phyloP scores from a whole-genome alignment of 106 monocot species.

The Acanthochlamys bracteata region DNA sequence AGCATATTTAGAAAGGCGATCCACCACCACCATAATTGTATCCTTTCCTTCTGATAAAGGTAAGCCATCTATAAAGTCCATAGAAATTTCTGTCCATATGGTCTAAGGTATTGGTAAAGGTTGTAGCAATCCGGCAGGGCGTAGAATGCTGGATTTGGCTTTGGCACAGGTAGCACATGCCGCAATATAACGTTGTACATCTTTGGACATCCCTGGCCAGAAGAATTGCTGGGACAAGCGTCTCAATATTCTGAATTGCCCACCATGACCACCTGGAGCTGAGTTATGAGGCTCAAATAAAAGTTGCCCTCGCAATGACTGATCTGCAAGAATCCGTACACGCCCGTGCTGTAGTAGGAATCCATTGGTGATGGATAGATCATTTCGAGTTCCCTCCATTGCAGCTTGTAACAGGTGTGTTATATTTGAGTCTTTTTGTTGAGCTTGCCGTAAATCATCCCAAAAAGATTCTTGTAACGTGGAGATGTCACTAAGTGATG shows the following conservation, averaged over 20 bases:
- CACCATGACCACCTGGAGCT: not conserved
- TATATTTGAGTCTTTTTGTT: too few species aligned
- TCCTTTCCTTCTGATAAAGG: not conserved
- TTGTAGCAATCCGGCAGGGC: not conserved
- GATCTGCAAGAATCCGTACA: not conserved
- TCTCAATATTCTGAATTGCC: not conserved
- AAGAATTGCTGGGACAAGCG: not conserved
- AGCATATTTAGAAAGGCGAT: not conserved
- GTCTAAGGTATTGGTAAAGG: not conserved
- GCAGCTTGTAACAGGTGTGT: too few species aligned
- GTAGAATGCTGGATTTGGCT: not conserved
- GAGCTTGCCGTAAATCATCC: not conserved
- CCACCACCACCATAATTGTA: not conserved
- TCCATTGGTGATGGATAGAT: not conserved
- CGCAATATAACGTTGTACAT: not conserved
- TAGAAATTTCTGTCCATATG: conserved; percentile 2
- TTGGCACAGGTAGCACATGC: not conserved
- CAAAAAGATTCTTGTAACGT: not conserved
- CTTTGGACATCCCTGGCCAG: not conserved
- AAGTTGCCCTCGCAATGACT: not conserved
- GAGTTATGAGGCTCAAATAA: not conserved
- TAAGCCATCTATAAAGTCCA: conserved; percentile 3
- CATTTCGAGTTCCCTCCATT: too few species aligned
- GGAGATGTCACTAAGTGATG: too few species aligned
- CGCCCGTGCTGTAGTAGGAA: not conserved